Percentiles rank a stretch among this genome's conserved stretches.
phyloP scores from a whole-genome alignment of 2,329 filamentous ascomycete genomes.

The Colletotrichum sojae region DNA sequence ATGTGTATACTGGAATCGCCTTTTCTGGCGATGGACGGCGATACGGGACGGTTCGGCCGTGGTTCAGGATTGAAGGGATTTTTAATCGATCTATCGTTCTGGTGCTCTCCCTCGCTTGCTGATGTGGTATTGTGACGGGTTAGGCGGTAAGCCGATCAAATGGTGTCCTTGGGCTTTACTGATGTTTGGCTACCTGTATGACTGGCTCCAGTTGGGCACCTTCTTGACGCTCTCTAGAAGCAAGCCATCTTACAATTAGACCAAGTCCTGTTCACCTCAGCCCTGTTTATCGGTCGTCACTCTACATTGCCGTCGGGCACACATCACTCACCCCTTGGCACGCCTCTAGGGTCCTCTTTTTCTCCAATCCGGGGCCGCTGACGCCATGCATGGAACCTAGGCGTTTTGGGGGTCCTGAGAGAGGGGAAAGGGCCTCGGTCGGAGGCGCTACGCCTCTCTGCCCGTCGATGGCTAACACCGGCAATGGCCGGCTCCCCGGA shows the following conservation, averaged over 20 bases:
- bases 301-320: neutral
- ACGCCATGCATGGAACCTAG: conserved; percentile 26
- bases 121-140: neutral
- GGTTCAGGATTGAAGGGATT: conserved; percentile 27
- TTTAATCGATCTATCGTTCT: conserved; percentile 33
- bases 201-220: too few species aligned
- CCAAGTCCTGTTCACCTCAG: too few species aligned
- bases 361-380: conserved; percentile 31
- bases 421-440: neutral
- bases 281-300: neutral
- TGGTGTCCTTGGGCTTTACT: neutral
- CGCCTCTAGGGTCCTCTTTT: conserved; percentile 18
- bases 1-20: conserved; percentile 37
- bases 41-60: conserved; percentile 1
- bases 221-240: too few species aligned
- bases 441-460: conserved; percentile 1
- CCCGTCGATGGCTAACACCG: conserved; percentile 45
- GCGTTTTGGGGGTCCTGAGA: neutral
- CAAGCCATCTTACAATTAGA: too few species aligned
- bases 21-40: conserved; percentile 7
- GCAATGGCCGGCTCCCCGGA: conserved; percentile 55
- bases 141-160: neutral
- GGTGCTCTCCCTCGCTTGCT: conserved; percentile 17
- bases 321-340: neutral
- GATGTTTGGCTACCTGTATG: neutral